A percentile compares a stretch with the other conserved stretches of the same genome.
Evolutionary conservation across 495 filamentous ascomycete species (phyloP).

Genomic region (Xylaria bambusicola): DNA sequence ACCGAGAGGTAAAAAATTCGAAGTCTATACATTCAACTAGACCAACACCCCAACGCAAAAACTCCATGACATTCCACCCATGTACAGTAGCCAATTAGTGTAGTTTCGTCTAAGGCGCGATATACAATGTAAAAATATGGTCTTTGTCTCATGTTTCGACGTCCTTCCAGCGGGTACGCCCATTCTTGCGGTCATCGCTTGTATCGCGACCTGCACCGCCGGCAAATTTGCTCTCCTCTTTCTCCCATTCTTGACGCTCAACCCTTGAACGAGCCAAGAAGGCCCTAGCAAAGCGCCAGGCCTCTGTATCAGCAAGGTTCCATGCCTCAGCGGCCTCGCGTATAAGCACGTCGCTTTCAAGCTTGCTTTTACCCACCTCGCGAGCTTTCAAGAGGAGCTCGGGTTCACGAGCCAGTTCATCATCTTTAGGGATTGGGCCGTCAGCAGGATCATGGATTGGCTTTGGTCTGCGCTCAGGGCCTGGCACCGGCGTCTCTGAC

Average conservation of each 20-base stretch:
- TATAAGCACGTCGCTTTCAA: conserved; percentile 42
- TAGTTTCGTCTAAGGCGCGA: conserved; percentile 10
- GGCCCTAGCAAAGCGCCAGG: conserved; percentile 86
- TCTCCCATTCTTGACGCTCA: conserved; percentile 69
- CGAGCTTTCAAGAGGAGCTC: conserved; percentile 63
- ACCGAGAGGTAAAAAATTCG: not conserved
- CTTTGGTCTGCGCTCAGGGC: conserved; percentile 41
- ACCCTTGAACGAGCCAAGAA: conserved; percentile 59
- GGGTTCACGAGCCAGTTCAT: conserved; percentile 57
- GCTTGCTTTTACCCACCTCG: conserved; percentile 51
- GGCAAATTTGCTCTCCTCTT: conserved; percentile 66
- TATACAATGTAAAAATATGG: conserved; percentile 26
- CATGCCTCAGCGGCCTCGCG: conserved; percentile 78
- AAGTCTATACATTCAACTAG: not conserved
- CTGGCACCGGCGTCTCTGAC: conserved; percentile 52
- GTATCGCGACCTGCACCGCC: conserved; percentile 51
- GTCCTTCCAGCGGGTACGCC: conserved; percentile 33
- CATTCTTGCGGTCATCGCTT: conserved; percentile 30
- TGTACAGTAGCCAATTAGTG: conserved; percentile 17
- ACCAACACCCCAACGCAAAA: conserved; percentile 24
- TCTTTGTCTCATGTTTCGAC: conserved; percentile 25
- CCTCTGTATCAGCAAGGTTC: conserved; percentile 91
- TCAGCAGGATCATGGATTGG: conserved; percentile 42
- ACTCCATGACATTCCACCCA: conserved; percentile 30
- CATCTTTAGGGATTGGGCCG: conserved; percentile 50